Evolutionary conservation across 495 filamentous ascomycete species (phyloP), one percentile per base, ranked within the genome.

Genomic region (Tuber calosporum): DNA sequence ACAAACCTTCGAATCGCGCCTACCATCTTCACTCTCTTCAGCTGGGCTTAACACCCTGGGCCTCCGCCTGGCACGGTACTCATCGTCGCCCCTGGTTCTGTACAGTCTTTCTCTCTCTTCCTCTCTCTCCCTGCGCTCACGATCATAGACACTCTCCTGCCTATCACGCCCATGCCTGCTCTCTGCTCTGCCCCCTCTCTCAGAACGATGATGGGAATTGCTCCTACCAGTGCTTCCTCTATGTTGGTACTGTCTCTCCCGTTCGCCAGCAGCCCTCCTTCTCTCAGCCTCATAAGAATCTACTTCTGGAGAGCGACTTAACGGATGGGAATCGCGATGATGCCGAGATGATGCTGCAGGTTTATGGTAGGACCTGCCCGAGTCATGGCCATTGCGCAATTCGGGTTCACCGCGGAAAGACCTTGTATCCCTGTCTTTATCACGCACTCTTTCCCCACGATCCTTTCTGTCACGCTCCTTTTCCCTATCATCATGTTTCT

Each of bases 401-500:
- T 80, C 81, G 42, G 84, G 78, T 79, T 86, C 88, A 73, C 88
- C 85, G 78, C 90, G 88, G 79, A 91, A 86, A 83, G 85, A 84
- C 83, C 87, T 85, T 80, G 88, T 87, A 84, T 86, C 86, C 82
- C 87, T 86, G 68, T 88, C 86, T 80, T 87, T 84, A 73, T 89
- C 89, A 69, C 86, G 83, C 72, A 86, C 83, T 38, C 84, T 81
- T n/a, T 86, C 86, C 36, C 87, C 86, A 72, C 86, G 84, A 73
- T 93, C 89, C 53, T 87, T 86, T 36, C 87, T 86, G 53, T 88
- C 87, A 70, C 90, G 90, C 34, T 94, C 92, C 70, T 87, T 89
- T 70, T 96, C 94, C 4, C 83, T 82, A 73, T 96, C 93, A 69
- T 97, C 94, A 69, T 96, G 92, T 82, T 94, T 93, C 80, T 98